phyloP scores from a whole-genome alignment of 805 yeast species.

The Hanseniaspora clermontiae region DNA sequence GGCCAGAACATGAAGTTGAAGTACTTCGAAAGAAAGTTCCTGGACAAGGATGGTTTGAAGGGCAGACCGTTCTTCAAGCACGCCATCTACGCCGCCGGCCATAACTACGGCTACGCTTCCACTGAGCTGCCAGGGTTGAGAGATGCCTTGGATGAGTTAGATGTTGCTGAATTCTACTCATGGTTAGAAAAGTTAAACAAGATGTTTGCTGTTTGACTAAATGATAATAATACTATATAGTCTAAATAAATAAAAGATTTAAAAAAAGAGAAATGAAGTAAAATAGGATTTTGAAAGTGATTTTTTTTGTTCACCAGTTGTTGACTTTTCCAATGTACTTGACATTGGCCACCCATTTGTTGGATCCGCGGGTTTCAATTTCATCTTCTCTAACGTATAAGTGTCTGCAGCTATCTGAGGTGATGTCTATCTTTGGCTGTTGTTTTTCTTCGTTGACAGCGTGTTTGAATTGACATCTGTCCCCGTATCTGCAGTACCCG shows the following conservation, averaged over 20 bases:
- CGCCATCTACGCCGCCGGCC: constrained; percentile 40
- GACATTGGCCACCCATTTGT: constrained; percentile 12
- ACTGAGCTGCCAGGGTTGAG: constrained; percentile 41
- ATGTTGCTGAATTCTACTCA: constrained; percentile 27
- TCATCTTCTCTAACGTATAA: constrained; percentile 1
- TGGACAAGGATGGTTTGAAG: constrained; percentile 35
- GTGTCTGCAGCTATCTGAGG: constrained; percentile 9
- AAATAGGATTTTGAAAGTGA: no score
- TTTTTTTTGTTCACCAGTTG: constrained; percentile 1
- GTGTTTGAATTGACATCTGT: constrained; percentile 84
- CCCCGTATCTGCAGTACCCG: constrained; percentile 80
- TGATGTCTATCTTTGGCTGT: constrained; percentile 12
- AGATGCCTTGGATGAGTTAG: constrained; percentile 41
- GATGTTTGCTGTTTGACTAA: not conserved
- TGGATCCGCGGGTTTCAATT: not conserved
- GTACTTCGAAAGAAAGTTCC: constrained; percentile 35
- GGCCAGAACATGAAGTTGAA: constrained; percentile 29
- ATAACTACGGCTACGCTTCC: constrained; percentile 46
- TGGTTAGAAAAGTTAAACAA: constrained; percentile 22
- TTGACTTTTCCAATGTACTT: constrained; percentile 11
- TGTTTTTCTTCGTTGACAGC: constrained; percentile 32
- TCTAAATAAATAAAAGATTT: not conserved
- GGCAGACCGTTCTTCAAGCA: constrained; percentile 45
- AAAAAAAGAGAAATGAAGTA: not conserved
- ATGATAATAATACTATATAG: not conserved